Evolutionary conservation across 805 yeast genomes (phyloP).

Genomic region (Candida caryicola): DNA sequence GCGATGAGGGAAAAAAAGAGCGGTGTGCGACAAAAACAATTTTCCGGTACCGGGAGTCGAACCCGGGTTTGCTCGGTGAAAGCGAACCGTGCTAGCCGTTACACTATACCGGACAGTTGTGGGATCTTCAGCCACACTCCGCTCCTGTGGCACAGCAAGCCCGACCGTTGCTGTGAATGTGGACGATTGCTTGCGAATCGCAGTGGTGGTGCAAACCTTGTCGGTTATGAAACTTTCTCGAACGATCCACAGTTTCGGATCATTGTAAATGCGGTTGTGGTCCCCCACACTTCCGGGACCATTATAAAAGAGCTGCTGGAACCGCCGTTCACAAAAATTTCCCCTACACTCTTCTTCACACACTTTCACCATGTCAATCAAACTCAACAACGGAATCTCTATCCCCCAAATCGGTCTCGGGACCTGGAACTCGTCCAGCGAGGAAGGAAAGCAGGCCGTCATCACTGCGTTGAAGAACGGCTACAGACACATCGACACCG

Average conservation of each 20-base stretch:
- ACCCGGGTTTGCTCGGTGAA: slow-evolving; percentile 84
- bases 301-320: no score
- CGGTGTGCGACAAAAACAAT: slow-evolving; percentile 7
- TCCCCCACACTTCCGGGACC: no score
- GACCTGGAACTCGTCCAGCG: slow-evolving; percentile 16
- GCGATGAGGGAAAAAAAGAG: neutral
- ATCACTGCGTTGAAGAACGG: slow-evolving; percentile 58
- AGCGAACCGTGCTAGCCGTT: slow-evolving; percentile 82
- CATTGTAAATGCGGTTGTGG: no score
- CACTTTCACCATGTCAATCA: neutral
- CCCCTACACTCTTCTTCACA: neutral
- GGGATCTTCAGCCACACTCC: neutral
- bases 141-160: no score
- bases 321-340: no score
- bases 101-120: slow-evolving; percentile 62
- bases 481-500: slow-evolving; percentile 76
- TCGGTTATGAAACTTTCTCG: no score
- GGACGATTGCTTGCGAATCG: no score
- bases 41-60: slow-evolving; percentile 84
- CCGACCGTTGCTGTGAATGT: no score
- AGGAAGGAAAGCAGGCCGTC: slow-evolving; percentile 12
- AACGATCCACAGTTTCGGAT: neutral
- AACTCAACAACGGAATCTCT: slow-evolving; percentile 8
- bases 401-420: slow-evolving; percentile 20
- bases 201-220: no score